Evolutionary conservation across 75 land plant genomes (phyloP).

Genomic region (Adiantum capillusveneris): DNA sequence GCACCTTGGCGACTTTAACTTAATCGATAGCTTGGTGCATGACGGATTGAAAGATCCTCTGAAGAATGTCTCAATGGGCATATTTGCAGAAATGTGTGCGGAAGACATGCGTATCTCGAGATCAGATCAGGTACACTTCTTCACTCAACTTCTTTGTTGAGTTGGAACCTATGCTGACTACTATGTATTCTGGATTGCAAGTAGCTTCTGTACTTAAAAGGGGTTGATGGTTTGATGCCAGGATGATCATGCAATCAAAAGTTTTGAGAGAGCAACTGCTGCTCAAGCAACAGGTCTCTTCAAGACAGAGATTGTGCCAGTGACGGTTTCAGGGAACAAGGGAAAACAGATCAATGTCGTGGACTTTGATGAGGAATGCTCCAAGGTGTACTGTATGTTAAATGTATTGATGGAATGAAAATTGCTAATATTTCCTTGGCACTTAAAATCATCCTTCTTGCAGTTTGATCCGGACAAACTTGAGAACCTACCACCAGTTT

Average conservation of each 20-base stretch:
- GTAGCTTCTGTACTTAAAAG: not conserved
- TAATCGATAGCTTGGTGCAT: conserved; percentile 16
- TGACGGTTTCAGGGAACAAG: conserved; percentile 15
- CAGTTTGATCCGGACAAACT: conserved; percentile 38
- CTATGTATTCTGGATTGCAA: not conserved
- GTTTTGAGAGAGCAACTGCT: conserved; percentile 24
- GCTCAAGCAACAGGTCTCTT: conserved; percentile 26
- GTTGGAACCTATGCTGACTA: too few relatives aligned
- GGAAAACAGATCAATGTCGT: conserved; percentile 12
- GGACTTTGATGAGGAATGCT: conserved; percentile 25
- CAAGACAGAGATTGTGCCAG: conserved; percentile 23
- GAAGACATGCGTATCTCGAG: conserved; percentile 28
- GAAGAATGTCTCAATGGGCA: conserved; percentile 23
- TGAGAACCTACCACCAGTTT: conserved; percentile 21
- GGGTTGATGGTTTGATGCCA: not conserved
- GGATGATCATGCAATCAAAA: conserved; percentile 34
- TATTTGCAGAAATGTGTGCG: conserved; percentile 27
- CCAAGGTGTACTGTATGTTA: conserved; percentile 13
- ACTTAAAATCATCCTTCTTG: not conserved
- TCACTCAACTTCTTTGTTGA: too few relatives aligned
- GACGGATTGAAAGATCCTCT: conserved; percentile 26
- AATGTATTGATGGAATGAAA: not conserved
- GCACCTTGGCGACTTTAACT: conserved; percentile 11
- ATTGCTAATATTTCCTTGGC: not conserved
- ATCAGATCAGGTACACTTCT: conserved; percentile 19